Conservation (phyloP, 1,284 basidiomycete species). For the Xanthoconium separans region DNA sequence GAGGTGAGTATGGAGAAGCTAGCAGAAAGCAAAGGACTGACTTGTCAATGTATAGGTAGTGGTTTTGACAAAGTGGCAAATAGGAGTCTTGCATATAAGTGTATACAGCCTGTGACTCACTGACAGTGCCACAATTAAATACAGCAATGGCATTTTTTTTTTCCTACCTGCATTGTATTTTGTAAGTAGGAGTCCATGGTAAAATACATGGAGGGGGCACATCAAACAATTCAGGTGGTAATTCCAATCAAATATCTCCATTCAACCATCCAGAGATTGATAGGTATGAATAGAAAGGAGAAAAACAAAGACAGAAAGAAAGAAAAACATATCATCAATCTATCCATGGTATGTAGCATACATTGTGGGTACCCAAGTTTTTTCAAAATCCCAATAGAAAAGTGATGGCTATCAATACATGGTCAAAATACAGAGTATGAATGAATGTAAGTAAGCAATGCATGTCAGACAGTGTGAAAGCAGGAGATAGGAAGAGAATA, state of each 20-base stretch:
- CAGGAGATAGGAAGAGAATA: neutral
- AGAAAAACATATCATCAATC: neutral
- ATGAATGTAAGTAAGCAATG: conserved; percentile 11
- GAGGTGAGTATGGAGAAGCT: too few species aligned
- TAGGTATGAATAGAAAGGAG: conserved; percentile 6
- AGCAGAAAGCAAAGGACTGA: too few species aligned
- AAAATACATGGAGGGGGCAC: conserved; percentile 79
- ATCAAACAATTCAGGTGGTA: conserved; percentile 12
- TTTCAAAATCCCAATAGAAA: conserved; percentile 1
- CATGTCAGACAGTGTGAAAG: conserved; percentile 3
- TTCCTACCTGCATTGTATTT: conserved; percentile 35
- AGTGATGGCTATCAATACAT: conserved; percentile 20
- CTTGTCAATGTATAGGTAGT: too few species aligned
- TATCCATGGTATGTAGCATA: conserved; percentile 6
- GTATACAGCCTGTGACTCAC: too few species aligned
- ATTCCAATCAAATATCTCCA: conserved; percentile 8
- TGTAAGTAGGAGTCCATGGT: neutral
- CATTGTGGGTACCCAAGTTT: conserved; percentile 1
- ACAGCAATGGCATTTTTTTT: too few species aligned
- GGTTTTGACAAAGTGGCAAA: too few species aligned
- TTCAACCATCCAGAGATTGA: conserved; percentile 2
- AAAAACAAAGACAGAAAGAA: neutral
- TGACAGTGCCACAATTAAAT: too few species aligned
- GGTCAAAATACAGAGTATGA: conserved; percentile 15
- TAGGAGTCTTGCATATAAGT: too few species aligned